Evolutionary conservation across 176 grass and related monocot species (phyloP).

Genomic region (Rhynchospora tenuis): DNA sequence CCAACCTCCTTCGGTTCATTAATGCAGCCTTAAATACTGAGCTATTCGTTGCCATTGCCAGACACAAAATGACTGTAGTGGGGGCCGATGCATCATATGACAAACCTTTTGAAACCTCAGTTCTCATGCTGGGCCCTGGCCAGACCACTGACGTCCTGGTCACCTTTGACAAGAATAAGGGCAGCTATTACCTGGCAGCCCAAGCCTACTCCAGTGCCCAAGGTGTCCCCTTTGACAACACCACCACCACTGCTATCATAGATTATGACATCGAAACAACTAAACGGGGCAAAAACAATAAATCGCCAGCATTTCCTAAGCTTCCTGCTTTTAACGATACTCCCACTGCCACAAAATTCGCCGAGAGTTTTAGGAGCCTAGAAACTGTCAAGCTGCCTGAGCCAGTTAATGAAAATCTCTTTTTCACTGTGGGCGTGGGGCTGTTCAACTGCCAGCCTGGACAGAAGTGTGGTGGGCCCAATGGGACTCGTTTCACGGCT

Average conservation of each 20-base stretch:
- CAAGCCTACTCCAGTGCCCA: conserved; percentile 65
- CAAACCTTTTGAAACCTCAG: conserved; percentile 55
- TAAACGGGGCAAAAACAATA: neutral
- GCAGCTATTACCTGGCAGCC: conserved; percentile 75
- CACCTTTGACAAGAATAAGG: conserved; percentile 43
- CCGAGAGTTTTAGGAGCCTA: conserved; percentile 42
- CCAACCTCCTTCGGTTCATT: conserved; percentile 76
- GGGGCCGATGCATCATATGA: conserved; percentile 82
- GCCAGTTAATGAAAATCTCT: conserved; percentile 67
- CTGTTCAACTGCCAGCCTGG: conserved; percentile 50
- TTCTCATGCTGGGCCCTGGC: conserved; percentile 64
- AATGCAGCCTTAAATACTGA: conserved; percentile 86
- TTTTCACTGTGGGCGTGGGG: conserved; percentile 79
- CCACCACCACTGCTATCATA: conserved; percentile 80
- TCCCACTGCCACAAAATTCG: conserved; percentile 42
- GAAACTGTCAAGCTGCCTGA: conserved; percentile 30
- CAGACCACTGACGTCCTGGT: conserved; percentile 96
- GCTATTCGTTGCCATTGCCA: conserved; percentile 68
- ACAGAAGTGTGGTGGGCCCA: conserved; percentile 59
- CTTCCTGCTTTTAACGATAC: conserved; percentile 92
- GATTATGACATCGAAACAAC: conserved; percentile 36
- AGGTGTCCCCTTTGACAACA: conserved; percentile 94
- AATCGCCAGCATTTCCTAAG: conserved; percentile 30
- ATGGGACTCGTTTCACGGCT: conserved; percentile 67
- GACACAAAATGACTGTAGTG: conserved; percentile 84